Evolutionary conservation across 441 rosid species (phyloP).

Genomic region (Pelargonium cotyledonis): DNA sequence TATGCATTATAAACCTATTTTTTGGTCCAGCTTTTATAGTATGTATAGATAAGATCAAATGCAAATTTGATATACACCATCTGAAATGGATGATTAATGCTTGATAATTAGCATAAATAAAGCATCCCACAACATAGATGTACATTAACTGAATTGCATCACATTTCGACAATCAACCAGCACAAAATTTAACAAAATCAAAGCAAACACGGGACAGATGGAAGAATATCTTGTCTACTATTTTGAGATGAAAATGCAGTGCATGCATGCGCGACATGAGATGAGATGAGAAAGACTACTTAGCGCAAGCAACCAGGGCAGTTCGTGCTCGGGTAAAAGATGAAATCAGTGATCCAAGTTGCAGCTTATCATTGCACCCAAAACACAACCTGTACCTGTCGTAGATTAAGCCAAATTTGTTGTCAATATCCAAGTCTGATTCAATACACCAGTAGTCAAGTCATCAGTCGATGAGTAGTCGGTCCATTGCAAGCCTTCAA

Average conservation of each 20-base stretch:
- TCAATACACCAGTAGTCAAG: background rate
- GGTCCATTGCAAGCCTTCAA: background rate
- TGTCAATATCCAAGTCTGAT: background rate
- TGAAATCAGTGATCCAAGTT: conserved; percentile 22
- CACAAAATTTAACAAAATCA: too few species aligned
- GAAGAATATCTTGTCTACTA: too few species aligned
- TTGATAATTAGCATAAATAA: too few species aligned
- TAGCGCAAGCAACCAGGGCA: conserved; percentile 22
- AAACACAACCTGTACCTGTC: conserved; percentile 20
- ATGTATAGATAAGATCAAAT: too few species aligned
- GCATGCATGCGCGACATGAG: background rate
- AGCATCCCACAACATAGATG: too few species aligned
- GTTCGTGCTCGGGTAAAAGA: conserved; percentile 21
- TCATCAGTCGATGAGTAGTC: background rate
- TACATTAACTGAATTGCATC: too few species aligned
- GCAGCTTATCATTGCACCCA: conserved; percentile 26
- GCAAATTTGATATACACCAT: too few species aligned
- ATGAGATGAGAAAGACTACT: conserved; percentile 8
- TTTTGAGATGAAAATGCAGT: background rate
- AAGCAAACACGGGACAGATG: too few species aligned
- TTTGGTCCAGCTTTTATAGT: too few species aligned
- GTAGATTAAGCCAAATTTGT: background rate
- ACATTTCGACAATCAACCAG: too few species aligned
- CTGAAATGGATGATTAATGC: too few species aligned
- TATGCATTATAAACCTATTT: too few species aligned